Evolutionary conservation across 2,329 filamentous ascomycete species (phyloP), one percentile per base, ranked within the genome.

Genomic region (Eutypa lata): DNA sequence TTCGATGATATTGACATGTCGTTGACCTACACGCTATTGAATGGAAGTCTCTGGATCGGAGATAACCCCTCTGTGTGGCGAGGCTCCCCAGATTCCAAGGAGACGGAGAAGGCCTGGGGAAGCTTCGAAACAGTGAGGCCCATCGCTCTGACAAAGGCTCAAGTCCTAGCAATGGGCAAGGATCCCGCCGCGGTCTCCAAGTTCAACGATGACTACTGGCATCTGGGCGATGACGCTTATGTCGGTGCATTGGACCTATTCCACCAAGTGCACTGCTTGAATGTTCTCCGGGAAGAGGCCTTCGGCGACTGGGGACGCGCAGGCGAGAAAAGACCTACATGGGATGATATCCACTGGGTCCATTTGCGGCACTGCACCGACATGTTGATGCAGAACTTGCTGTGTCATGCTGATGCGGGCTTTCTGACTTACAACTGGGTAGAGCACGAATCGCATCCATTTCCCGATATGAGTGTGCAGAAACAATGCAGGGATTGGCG

Each of bases 341-440:
- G 52, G 48, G 47, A 48, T 26, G 48, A 54, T 24, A 55, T 58
- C 47, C 60, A 55, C 13, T 61, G 55, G 57, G 56, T 59, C 42
- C 69, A 72, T 54, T 56, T 70, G 2, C 64, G 65, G 38, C 69
- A 72, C 47, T 73, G 69, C 50, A 62, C 65, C 18, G 68, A 69
- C 19, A 68, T 71, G 45, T 47, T 72, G 22, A 58, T 71, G 48
- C 65, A 72, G 57, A 62, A 66, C 46, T 51, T 69, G 22, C 65
- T 67, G 56, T 72, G 69, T 47, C 65, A 64, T 50, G 65, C 67
- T 2, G 68, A 70, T 43, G 56, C 67, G 2, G 67, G 68, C 28
- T 60, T 71, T 50, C 61, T 71, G 35, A 72, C 69, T 1, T 58
- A 68, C 48, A 64, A 67, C 43, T 72, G 70, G 70, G 53, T 66